A percentile compares a stretch with the other conserved stretches of the same genome.
These are phyloP conservation scores for Lonicera japonica DNA, from an alignment of 129 eudicot genomes.

Conservation along the genomic window DNA sequence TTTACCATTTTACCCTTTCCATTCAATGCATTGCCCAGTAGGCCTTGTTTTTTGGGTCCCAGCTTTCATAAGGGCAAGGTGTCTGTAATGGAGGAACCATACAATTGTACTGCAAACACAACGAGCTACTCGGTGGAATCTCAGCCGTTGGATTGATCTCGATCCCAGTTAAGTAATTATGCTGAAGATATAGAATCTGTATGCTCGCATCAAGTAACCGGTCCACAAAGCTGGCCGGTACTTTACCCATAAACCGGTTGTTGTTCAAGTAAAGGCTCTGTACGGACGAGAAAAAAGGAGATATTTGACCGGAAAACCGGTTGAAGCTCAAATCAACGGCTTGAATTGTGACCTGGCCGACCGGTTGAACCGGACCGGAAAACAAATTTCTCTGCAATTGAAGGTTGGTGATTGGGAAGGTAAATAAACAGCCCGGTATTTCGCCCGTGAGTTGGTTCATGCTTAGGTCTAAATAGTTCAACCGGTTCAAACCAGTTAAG, in stretches of 20 bases:
- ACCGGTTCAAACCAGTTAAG: slow-evolving; percentile 37
- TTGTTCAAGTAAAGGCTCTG: slow-evolving; percentile 69
- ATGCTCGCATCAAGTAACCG: slow-evolving; percentile 53
- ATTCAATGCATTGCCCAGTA: slow-evolving; percentile 54
- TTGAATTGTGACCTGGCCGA: slow-evolving; percentile 41
- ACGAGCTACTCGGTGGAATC: slow-evolving; percentile 73
- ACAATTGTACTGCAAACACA: slow-evolving; percentile 88
- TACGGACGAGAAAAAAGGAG: slow-evolving; percentile 69
- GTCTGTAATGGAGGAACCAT: slow-evolving; percentile 88
- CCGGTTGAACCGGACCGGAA: slow-evolving; percentile 65
- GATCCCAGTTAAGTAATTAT: slow-evolving; percentile 65
- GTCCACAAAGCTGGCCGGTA: slow-evolving; percentile 64
- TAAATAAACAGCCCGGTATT: slow-evolving; percentile 50
- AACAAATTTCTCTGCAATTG: slow-evolving; percentile 69
- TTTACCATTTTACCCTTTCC: slow-evolving; percentile 56
- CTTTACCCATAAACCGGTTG: slow-evolving; percentile 82
- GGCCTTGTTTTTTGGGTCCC: slow-evolving; percentile 86
- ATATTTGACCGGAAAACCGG: slow-evolving; percentile 62
- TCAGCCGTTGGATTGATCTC: slow-evolving; percentile 68
- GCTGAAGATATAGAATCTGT: slow-evolving; percentile 69
- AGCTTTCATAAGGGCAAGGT: slow-evolving; percentile 88
- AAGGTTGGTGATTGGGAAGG: slow-evolving; percentile 62
- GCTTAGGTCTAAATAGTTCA: slow-evolving; percentile 68
- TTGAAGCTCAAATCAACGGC: slow-evolving; percentile 84
- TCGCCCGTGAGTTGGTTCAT: slow-evolving; percentile 68